Evolutionary conservation across 2,329 filamentous ascomycete species (phyloP).

Genomic region (Colletotrichum gigasporum): DNA sequence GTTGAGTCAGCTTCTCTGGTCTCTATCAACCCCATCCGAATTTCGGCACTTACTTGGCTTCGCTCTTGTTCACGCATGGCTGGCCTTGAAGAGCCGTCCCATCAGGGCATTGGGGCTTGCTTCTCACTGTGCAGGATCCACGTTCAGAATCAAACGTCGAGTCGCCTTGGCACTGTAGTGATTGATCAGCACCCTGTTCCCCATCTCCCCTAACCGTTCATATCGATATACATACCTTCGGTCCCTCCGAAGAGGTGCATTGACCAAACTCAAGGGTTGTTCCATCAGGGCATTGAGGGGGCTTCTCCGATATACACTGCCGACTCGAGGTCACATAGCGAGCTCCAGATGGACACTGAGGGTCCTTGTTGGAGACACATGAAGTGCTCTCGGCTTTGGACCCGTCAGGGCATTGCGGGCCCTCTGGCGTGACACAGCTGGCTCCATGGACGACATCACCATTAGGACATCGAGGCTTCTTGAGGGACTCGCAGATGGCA

Average conservation of each 20-base stretch:
- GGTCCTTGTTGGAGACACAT: not conserved
- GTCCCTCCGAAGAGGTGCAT: not conserved
- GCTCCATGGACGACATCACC: not conserved
- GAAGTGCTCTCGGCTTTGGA: not conserved
- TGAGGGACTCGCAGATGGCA: constrained; percentile 1
- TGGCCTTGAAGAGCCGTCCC: not conserved
- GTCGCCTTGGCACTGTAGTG: not conserved
- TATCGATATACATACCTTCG: not conserved
- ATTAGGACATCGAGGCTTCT: not conserved
- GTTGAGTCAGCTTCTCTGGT: too few species aligned
- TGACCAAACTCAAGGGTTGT: not conserved
- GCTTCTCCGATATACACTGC: not conserved
- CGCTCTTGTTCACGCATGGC: not conserved
- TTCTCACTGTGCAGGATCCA: not conserved
- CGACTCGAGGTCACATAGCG: not conserved
- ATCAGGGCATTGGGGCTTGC: not conserved
- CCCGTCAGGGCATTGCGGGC: not conserved
- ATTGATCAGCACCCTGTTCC: not conserved
- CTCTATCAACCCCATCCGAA: too few species aligned
- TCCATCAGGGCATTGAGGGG: not conserved
- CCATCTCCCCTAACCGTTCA: too few species aligned
- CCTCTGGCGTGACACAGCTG: not conserved
- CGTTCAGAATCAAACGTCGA: not conserved
- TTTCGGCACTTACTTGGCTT: not conserved
- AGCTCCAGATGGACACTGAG: not conserved